Percentiles rank a stretch among this genome's conserved stretches.
Evolutionary conservation across 192 early-diverging fungal species (phyloP).

Genomic region (Obelidium mucronatum): DNA sequence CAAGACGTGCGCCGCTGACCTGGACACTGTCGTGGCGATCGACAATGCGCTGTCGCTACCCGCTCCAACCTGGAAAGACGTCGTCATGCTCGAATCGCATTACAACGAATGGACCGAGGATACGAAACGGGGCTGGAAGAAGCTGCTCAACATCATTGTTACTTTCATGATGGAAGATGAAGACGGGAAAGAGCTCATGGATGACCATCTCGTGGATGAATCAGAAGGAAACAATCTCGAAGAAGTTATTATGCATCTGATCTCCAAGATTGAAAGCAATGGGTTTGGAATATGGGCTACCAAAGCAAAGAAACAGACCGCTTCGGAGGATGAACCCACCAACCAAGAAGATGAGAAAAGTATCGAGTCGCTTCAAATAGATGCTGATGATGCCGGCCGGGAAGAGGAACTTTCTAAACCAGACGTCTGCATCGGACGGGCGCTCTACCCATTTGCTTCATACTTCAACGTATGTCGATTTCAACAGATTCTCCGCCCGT

Average conservation of each 20-base stretch:
- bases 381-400: background rate
- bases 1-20: too few species aligned
- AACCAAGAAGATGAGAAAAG: background rate
- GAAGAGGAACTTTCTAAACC: slow-evolving; percentile 26
- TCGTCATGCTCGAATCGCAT: slow-evolving; percentile 61
- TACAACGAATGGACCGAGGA: slow-evolving; percentile 65
- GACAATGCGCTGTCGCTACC: background rate
- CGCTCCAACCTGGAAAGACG: slow-evolving; percentile 12
- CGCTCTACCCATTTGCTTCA: slow-evolving; percentile 67
- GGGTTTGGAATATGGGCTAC: slow-evolving; percentile 72
- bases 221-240: background rate
- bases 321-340: background rate
- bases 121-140: slow-evolving; percentile 63
- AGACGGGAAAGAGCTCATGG: too few species aligned
- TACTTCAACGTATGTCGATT: slow-evolving; percentile 64
- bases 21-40: background rate
- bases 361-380: background rate
- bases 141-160: slow-evolving; percentile 52
- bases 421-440: slow-evolving; percentile 51
- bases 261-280: slow-evolving; percentile 70
- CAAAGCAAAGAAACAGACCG: slow-evolving; percentile 3
- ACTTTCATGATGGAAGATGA: slow-evolving; percentile 51
- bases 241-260: slow-evolving; percentile 55
- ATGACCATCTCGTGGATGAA: slow-evolving; percentile 4
- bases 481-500: too few species aligned